Base-by-base conservation (phyloP, 2,329 filamentous ascomycete genomes). In the Emmonsiellopsis sp. region DNA sequence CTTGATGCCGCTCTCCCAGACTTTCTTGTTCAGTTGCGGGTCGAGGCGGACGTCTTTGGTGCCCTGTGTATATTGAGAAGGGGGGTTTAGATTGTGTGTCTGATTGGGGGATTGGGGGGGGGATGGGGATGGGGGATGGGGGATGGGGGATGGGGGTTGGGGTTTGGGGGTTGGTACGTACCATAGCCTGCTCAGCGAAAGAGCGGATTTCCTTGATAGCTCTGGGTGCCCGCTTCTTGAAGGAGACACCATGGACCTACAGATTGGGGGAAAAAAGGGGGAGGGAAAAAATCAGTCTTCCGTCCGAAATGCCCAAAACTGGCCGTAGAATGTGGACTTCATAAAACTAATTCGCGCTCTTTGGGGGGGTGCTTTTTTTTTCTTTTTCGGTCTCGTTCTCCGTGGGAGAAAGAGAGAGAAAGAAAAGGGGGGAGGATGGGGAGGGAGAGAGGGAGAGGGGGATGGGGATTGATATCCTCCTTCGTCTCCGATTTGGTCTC, bases 1-100 rank as follows among this genome's bases (percentile, higher is more conserved):
- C 88, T 97, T 98, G 82, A 98, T 85, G 77, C 93, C 93, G 73
- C 86, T 82, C 80, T 98, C 93, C 93, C 93, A 98, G 76, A 98
- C 92, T 85, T 98, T 97, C 89, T 98, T 98, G 87, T 98, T 98
- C 72, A 98, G 81, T 80, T 93, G 87, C 72, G 93, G 93, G 84
- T 98, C 93, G 73, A 98, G 79, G 70, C 93, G 93, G 79, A 98
- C 93, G 75, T 98, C 93, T 71, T 82, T 78, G 79, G 93, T 98
- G 74, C 92, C 92, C 93, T 98, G 67, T 56, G 35, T 42, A 34
- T 26, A 42, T 30, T 15, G 44, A 20, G 31, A 38, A 16, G 15
- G 38, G 30, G 16, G 20, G 54, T 32, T 15, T 20, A 15, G 9
- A 16, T 35, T 34, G 6, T 5, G 26, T 13, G 31, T 11, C 38